Evolutionary conservation across 495 filamentous ascomycete species (phyloP), one percentile per base, ranked within the genome.

Genomic region (Penicillium pancosmium): DNA sequence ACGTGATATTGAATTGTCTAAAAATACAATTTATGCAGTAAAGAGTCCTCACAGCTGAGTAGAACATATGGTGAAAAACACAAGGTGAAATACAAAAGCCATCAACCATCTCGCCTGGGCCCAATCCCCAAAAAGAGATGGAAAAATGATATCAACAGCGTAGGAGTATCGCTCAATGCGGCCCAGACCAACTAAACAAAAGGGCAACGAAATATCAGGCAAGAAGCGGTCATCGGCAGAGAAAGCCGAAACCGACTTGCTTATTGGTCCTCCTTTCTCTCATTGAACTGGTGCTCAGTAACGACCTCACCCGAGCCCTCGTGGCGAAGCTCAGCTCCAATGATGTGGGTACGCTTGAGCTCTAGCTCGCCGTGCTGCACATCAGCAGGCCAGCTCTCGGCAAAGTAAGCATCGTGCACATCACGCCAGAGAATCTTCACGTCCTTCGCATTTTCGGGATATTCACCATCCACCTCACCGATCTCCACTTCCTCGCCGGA

Each of bases 391-490:
- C 92, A 97, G 8, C 69, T 61, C 63, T 77, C 64, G 19, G 90
- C 92, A 72, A 78, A 88, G 52, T 84, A 79, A 25, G 81, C 80
- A 74, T 93, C 87, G 52, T 82, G 68, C 31, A 86, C 61, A 73
- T 93, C 79, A 7, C 73, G 78, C 92, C 92, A 96, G 69, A 83
- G 83, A 27, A 96, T 78, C 63, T 80, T 77, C 27, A 88, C 77
- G 8, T 69, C 60, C 15, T 73, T 65, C 2, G 64, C 60, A 2
- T 53, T 41, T 31, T 70, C 64, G 10, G 73, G 75, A 5, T 72
- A 72, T 52, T 61, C 65, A 27, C 61, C 59, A 55, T 59, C 63
- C 11, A 63, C 56, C 60, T 75, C 63, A 41, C 56, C 55, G 50
- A 63, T 69, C 66, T 72, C 62, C 50, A 68, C 69, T 36, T 75